Evolutionary conservation across 768 basidiomycete genomes (phyloP).

Genomic region (Neoboletus magnificus): DNA sequence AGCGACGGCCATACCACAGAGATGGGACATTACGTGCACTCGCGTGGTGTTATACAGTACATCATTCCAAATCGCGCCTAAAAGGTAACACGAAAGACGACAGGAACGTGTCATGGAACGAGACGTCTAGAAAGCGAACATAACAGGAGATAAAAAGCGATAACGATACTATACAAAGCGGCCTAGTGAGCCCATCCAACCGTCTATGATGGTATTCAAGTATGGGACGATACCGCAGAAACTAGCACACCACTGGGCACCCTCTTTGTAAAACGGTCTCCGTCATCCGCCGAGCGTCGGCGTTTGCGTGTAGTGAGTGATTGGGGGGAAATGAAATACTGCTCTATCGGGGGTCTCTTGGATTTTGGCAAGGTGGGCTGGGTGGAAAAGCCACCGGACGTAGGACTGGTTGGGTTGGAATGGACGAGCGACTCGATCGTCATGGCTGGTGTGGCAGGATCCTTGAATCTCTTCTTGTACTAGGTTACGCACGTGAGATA

Average conservation of each 20-base stretch:
- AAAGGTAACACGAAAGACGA: not conserved
- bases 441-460: conserved; percentile 39
- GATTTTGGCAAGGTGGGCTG: conserved; percentile 18
- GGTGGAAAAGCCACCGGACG: conserved; percentile 27
- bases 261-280: conserved; percentile 25
- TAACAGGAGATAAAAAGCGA: conserved; percentile 10
- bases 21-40: conserved; percentile 7
- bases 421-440: conserved; percentile 66
- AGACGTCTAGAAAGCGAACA: conserved; percentile 1
- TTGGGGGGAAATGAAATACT: conserved; percentile 33
- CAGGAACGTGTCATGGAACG: not conserved
- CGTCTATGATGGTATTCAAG: conserved; percentile 10
- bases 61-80: not conserved
- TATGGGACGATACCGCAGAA: conserved; percentile 13
- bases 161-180: conserved; percentile 31
- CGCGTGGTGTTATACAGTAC: not conserved
- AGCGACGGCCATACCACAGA: not conserved
- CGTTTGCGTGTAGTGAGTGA: conserved; percentile 24
- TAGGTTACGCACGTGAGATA: conserved; percentile 34
- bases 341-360: conserved; percentile 36
- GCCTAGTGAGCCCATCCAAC: conserved; percentile 2
- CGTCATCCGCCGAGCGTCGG: conserved; percentile 25
- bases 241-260: conserved; percentile 11
- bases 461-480: conserved; percentile 54
- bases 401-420: conserved; percentile 64